Percentiles rank a stretch among this genome's conserved stretches.
Evolutionary conservation across 2,329 filamentous ascomycete species (phyloP).

Genomic region (Aspergillus jensenii): DNA sequence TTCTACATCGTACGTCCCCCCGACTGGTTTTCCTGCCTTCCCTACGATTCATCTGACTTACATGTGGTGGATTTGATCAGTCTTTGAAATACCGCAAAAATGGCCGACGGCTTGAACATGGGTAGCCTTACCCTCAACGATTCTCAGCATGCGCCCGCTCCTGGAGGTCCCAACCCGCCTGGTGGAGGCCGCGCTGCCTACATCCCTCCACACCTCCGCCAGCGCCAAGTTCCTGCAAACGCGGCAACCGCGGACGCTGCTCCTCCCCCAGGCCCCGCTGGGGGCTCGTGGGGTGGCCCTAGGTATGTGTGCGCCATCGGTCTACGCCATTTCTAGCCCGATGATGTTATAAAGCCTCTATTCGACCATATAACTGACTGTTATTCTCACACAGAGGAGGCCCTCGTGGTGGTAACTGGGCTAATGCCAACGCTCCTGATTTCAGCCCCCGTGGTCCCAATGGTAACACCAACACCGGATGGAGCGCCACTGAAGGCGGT

Average conservation of each 20-base stretch:
- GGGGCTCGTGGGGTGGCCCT: constrained; percentile 7
- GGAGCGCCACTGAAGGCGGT: constrained; percentile 35
- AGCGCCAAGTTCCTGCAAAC: constrained; percentile 36
- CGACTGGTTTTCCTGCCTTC: neutral
- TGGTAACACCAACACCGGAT: constrained; percentile 34
- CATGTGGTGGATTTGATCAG: constrained; percentile 1
- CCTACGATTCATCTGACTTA: constrained; percentile 6
- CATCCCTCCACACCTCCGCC: constrained; percentile 65
- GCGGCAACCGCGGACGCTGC: constrained; percentile 38
- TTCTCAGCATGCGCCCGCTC: constrained; percentile 57
- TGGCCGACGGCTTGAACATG: constrained; percentile 44
- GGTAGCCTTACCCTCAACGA: constrained; percentile 55
- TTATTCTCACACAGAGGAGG: constrained; percentile 23
- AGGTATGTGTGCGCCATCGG: constrained; percentile 37
- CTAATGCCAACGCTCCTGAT: constrained; percentile 57
- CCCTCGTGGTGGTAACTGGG: constrained; percentile 49
- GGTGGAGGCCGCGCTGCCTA: constrained; percentile 60
- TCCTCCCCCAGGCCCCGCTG: constrained; percentile 17
- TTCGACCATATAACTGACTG: constrained; percentile 3
- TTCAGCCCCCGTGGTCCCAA: constrained; percentile 50
- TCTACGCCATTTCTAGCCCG: constrained; percentile 8
- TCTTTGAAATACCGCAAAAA: constrained; percentile 28
- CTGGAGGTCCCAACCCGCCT: constrained; percentile 35
- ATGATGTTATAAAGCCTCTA: neutral
- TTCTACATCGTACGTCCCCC: constrained; percentile 12